phyloP scores from a whole-genome alignment of 2,329 filamentous ascomycete genomes.

The Xylariaceae sp. region DNA sequence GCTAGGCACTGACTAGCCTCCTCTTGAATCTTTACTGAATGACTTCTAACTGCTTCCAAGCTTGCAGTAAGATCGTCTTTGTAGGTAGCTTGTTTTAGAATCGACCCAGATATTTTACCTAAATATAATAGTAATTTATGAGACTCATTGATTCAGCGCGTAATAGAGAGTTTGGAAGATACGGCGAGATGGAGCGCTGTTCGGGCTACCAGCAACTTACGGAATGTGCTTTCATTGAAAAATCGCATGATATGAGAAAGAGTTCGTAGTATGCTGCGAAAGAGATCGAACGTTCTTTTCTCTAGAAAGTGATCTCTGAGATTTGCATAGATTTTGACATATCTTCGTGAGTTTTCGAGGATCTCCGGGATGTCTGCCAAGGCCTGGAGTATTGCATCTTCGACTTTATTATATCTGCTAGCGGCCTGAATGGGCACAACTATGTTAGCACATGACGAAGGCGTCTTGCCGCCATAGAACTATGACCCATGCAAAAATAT shows the following conservation, averaged over 20 bases:
- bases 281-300: constrained; percentile 13
- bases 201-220: neutral
- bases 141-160: neutral
- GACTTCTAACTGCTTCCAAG: constrained; percentile 1
- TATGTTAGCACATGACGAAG: neutral
- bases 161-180: neutral
- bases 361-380: constrained; percentile 16
- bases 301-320: constrained; percentile 1
- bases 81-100: constrained; percentile 15
- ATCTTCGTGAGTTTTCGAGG: constrained; percentile 6
- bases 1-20: constrained; percentile 11
- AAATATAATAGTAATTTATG: neutral
- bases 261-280: constrained; percentile 11
- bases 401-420: constrained; percentile 9
- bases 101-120: constrained; percentile 15
- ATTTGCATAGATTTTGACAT: constrained; percentile 11
- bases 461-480: too few relatives aligned
- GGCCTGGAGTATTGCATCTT: constrained; percentile 14
- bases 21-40: constrained; percentile 5
- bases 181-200: neutral
- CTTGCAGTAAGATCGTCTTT: constrained; percentile 12
- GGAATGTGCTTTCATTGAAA: constrained; percentile 17
- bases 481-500: neutral
- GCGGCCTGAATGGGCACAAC: constrained; percentile 1
- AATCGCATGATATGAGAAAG: constrained; percentile 15